These are phyloP conservation scores for Yamadazyma nakazawae DNA, from an alignment of 805 yeast species.

Conservation along the genomic window DNA sequence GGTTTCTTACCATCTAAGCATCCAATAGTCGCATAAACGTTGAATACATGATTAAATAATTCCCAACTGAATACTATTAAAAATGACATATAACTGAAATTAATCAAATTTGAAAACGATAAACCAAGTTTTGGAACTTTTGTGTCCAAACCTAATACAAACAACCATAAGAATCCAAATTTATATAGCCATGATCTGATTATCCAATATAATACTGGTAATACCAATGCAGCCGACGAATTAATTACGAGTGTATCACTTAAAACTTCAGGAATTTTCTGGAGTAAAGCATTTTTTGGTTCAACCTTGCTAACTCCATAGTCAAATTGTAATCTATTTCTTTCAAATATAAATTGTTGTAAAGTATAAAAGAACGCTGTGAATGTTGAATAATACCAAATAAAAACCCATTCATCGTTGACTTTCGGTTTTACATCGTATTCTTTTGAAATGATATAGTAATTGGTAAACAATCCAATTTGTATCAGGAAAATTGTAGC, in stretches of 20 bases:
- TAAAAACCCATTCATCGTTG: constrained; percentile 47
- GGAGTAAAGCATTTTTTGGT: constrained; percentile 34
- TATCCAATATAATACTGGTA: constrained; percentile 41
- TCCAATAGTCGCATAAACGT: constrained; percentile 68
- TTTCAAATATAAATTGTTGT: constrained; percentile 52
- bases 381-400: constrained; percentile 43
- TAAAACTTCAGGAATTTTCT: constrained; percentile 26
- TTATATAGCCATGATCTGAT: constrained; percentile 43
- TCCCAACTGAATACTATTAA: constrained; percentile 50
- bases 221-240: constrained; percentile 20
- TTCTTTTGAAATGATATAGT: constrained; percentile 35
- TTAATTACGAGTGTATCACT: constrained; percentile 38
- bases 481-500: constrained; percentile 25
- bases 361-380: constrained; percentile 45
- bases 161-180: constrained; percentile 24
- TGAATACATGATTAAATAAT: constrained; percentile 51
- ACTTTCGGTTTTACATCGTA: constrained; percentile 35
- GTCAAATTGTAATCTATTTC: constrained; percentile 50
- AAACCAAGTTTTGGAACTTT: constrained; percentile 37
- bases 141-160: constrained; percentile 36
- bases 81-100: constrained; percentile 30
- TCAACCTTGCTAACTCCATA: constrained; percentile 42
- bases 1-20: constrained; percentile 67
- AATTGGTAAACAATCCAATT: constrained; percentile 24
- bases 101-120: constrained; percentile 26